A percentile compares a stretch with the other conserved stretches of the same genome.
Conservation (phyloP, 805 yeast species). For the Cyberlindnera japonica region DNA sequence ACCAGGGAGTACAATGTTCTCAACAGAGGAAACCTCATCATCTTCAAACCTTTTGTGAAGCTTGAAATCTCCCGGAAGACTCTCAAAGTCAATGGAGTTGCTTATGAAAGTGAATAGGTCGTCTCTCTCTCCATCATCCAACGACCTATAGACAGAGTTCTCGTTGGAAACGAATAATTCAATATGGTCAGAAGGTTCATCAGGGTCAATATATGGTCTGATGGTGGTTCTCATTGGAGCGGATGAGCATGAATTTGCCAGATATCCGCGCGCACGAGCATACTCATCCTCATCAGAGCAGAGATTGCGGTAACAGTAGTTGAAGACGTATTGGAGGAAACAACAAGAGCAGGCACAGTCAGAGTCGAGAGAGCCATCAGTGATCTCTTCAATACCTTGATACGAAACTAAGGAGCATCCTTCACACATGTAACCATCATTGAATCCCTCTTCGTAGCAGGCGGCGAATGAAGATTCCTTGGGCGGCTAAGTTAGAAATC, state of each 20-base stretch:
- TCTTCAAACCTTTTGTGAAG: background rate
- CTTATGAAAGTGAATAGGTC: slow-evolving; percentile 16
- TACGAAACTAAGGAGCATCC: slow-evolving; percentile 24
- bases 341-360: slow-evolving; percentile 28
- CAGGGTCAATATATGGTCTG: slow-evolving; percentile 14
- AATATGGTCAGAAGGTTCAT: slow-evolving; percentile 1
- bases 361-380: slow-evolving; percentile 9
- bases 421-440: slow-evolving; percentile 25
- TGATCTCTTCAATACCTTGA: background rate
- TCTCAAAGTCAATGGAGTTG: slow-evolving; percentile 9
- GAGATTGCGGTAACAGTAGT: slow-evolving; percentile 25
- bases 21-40: background rate
- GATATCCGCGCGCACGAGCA: slow-evolving; percentile 11
- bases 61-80: background rate
- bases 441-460: slow-evolving; percentile 23
- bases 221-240: slow-evolving; percentile 16
- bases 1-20: too few relatives aligned
- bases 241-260: slow-evolving; percentile 12
- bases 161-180: slow-evolving; percentile 18
- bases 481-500: slow-evolving; percentile 2
- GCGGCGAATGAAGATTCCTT: slow-evolving; percentile 1
- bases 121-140: slow-evolving; percentile 17
- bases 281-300: slow-evolving; percentile 20
- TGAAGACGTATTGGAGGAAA: slow-evolving; percentile 23
- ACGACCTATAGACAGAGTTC: slow-evolving; percentile 20